These are phyloP conservation scores for Fusarium humuli DNA, from an alignment of 2,329 filamentous ascomycete species.

Conservation along the genomic window DNA sequence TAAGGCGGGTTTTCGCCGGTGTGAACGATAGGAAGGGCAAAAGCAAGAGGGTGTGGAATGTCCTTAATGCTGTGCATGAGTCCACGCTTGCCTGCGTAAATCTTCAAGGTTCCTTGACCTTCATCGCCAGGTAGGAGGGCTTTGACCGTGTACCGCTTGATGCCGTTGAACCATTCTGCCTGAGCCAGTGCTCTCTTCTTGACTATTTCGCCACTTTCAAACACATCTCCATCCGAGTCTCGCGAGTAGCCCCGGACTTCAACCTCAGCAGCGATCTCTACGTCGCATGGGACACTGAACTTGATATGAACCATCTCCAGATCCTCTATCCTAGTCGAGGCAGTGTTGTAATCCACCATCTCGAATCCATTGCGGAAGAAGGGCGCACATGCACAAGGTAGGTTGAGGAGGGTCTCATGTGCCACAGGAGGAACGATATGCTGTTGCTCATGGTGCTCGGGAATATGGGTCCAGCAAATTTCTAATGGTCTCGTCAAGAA, in stretches of 20 bases:
- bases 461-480: conserved; percentile 95
- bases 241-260: conserved; percentile 84
- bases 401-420: conserved; percentile 84
- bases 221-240: conserved; percentile 90
- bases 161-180: conserved; percentile 87
- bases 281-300: conserved; percentile 86
- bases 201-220: conserved; percentile 89
- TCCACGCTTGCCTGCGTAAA: conserved; percentile 94
- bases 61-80: conserved; percentile 98
- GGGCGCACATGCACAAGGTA: conserved; percentile 86
- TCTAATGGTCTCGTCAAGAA: conserved; percentile 91
- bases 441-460: conserved; percentile 87
- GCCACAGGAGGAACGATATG: conserved; percentile 91
- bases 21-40: conserved; percentile 90
- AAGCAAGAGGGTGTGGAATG: conserved; percentile 90
- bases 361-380: conserved; percentile 87
- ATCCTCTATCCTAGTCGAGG: conserved; percentile 84
- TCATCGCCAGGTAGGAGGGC: conserved; percentile 92
- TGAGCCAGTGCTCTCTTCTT: conserved; percentile 90
- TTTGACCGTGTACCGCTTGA: conserved; percentile 94
- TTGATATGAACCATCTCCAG: conserved; percentile 93
- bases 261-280: conserved; percentile 92
- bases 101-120: conserved; percentile 85
- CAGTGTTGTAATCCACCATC: conserved; percentile 92
- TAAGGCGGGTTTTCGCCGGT: conserved; percentile 93